Evolutionary conservation across 345 rosid genomes (phyloP).

Genomic region (Brassica cretica): DNA sequence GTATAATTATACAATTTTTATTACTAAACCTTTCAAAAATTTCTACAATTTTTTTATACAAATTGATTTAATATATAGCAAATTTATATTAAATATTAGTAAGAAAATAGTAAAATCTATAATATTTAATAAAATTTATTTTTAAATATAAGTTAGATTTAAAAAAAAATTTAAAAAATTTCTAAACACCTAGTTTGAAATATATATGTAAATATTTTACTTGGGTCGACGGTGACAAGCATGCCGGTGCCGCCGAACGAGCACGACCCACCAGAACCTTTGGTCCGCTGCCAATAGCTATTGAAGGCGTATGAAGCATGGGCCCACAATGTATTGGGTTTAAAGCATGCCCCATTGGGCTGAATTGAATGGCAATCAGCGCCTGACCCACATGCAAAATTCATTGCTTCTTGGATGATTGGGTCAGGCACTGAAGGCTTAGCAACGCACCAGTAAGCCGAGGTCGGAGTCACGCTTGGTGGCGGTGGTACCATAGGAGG

Average conservation of each 20-base stretch:
- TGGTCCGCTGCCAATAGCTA: slow-evolving; percentile 90
- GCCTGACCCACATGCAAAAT: slow-evolving; percentile 86
- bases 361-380: slow-evolving; percentile 79
- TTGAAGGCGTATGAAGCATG: slow-evolving; percentile 94
- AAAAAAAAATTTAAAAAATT: too few species aligned
- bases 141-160: too few species aligned
- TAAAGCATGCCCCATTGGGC: slow-evolving; percentile 67
- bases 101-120: too few species aligned
- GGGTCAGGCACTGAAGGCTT: slow-evolving; percentile 96
- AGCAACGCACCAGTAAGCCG: slow-evolving; percentile 86
- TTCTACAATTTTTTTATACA: too few species aligned
- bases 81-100: too few species aligned
- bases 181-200: too few species aligned
- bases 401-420: slow-evolving; percentile 91
- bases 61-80: too few species aligned
- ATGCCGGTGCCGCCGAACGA: slow-evolving; percentile 93
- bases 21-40: too few species aligned
- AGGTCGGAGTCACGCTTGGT: slow-evolving; percentile 40
- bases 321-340: slow-evolving; percentile 72
- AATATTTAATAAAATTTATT: too few species aligned
- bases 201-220: slow-evolving; percentile 42
- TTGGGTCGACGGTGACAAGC: slow-evolving; percentile 85
- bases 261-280: slow-evolving; percentile 72
- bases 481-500: slow-evolving; percentile 73
- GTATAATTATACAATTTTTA: too few species aligned